Evolutionary conservation across 352 stramenopile species (phyloP), one percentile per base, ranked within the genome.

Genomic region (Pythium rishiriense): DNA sequence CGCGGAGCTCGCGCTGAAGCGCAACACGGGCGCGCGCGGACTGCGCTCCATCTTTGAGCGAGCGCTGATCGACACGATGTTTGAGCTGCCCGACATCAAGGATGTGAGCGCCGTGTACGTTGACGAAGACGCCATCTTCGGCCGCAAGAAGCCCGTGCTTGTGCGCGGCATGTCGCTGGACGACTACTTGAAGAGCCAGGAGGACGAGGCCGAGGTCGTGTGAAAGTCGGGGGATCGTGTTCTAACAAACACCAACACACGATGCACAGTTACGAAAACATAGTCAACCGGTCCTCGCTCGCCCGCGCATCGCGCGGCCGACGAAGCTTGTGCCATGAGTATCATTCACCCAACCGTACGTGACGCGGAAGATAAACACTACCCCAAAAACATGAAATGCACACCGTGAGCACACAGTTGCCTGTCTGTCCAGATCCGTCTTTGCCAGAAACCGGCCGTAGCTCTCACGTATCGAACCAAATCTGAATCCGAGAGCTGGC

Each of bases 31-130:
- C 24, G 97, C 97, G n/a, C 88, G 97, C 66, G 97, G 97, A 15
- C 78, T 99, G 37, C 88, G 97, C 39, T 92, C 93, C 29, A 98
- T 99, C 66, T 97, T 98, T 50, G 96, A 97, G 68, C 79, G 80
- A 39, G 88, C 97, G 28, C 84, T 99, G 24, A 96, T 98, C 81
- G 94, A 99, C 62, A 98, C 94, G 29, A 98, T 98, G 87, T 99
- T 98, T 78, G 91, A 98, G 26, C 85, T 98, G 54, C 96, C 96
- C 14, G 96, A 97, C 26, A 80, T 95, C 54, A 68, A 81, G 33
- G 80, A 98, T 66, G 92, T 98, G 39, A 91, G 85, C 56, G 97
- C 93, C 14, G 90, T 98, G 54, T 98, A 97, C 58, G 84, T 99
- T 52, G 94, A 99, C 76, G 89, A 93, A 64, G 79, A 92, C 29